These are phyloP conservation scores for Vitis amurensis DNA, from an alignment of 164 flowering plant genomes.

Conservation along the genomic window DNA sequence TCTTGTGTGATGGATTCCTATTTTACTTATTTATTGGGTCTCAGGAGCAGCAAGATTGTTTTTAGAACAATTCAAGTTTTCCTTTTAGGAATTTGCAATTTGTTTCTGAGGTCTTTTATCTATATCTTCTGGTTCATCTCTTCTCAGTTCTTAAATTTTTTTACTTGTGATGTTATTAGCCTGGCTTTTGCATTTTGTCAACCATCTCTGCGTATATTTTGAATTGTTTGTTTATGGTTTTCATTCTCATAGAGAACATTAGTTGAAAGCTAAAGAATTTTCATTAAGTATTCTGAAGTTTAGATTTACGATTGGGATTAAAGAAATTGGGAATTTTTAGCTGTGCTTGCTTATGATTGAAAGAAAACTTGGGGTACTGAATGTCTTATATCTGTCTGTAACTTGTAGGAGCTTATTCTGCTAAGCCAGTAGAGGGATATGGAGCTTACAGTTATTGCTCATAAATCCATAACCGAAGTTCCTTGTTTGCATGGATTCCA, in stretches of 20 bases:
- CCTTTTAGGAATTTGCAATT: not conserved
- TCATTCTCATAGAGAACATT: too few species aligned
- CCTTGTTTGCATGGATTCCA: constrained; percentile 22
- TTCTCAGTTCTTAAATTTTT: not conserved
- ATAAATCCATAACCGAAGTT: constrained; percentile 25
- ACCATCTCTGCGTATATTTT: too few species aligned
- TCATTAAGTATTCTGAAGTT: too few species aligned
- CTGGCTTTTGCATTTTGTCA: not conserved
- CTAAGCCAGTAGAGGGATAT: constrained; percentile 14
- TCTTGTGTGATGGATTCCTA: too few species aligned
- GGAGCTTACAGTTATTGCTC: constrained; percentile 27
- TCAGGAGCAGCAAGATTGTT: not conserved
- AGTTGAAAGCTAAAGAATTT: too few species aligned
- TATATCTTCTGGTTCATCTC: not conserved
- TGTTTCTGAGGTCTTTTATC: not conserved
- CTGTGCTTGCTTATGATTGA: not conserved
- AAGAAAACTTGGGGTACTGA: not conserved
- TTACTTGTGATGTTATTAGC: not conserved
- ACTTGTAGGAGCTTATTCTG: not conserved
- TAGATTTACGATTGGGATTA: too few species aligned
- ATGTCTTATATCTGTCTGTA: not conserved
- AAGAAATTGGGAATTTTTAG: too few species aligned
- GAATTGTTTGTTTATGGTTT: too few species aligned
- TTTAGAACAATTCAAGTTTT: too few species aligned
- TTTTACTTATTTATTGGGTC: not conserved